A percentile compares a stretch with the other conserved stretches of the same genome.
Evolutionary conservation across 257 asterid genomes (phyloP).

Genomic region (Lithospermum erythrorhizon): DNA sequence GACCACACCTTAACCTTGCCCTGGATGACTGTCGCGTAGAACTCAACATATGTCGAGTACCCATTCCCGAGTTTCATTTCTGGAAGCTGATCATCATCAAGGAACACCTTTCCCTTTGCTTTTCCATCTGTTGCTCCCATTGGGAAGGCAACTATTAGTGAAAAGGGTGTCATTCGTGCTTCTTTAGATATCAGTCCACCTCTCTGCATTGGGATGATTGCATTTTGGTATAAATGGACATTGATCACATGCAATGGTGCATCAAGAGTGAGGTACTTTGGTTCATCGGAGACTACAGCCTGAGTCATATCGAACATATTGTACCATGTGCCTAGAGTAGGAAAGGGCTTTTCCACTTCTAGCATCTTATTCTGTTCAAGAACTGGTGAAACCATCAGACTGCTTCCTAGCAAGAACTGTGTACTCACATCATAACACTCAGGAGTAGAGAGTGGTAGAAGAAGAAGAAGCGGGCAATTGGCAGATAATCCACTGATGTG

Average conservation of each 20-base stretch:
- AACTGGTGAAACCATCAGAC: constrained; percentile 84
- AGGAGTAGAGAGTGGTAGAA: constrained; percentile 53
- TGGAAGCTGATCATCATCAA: constrained; percentile 76
- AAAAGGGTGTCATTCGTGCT: constrained; percentile 72
- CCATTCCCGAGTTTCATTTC: constrained; percentile 76
- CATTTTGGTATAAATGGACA: constrained; percentile 66
- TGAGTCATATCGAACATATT: constrained; percentile 54
- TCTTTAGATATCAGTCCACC: constrained; percentile 79
- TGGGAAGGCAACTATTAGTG: constrained; percentile 64
- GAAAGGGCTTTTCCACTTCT: constrained; percentile 47
- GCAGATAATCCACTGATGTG: constrained; percentile 71
- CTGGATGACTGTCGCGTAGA: constrained; percentile 40
- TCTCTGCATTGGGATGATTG: constrained; percentile 77
- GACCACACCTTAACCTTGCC: constrained; percentile 70
- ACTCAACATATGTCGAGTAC: constrained; percentile 46
- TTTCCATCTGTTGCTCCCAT: constrained; percentile 35
- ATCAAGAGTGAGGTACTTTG: constrained; percentile 31
- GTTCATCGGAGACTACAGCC: constrained; percentile 36
- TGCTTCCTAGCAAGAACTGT: constrained; percentile 72
- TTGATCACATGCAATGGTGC: constrained; percentile 71
- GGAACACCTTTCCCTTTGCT: constrained; percentile 60
- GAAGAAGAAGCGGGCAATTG: constrained; percentile 79
- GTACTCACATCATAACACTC: constrained; percentile 58
- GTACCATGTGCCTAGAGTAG: constrained; percentile 88
- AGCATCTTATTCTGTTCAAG: constrained; percentile 38